Evolutionary conservation across 768 basidiomycete species (phyloP), one percentile per base, ranked within the genome.

Genomic region (Amanita rubescens): DNA sequence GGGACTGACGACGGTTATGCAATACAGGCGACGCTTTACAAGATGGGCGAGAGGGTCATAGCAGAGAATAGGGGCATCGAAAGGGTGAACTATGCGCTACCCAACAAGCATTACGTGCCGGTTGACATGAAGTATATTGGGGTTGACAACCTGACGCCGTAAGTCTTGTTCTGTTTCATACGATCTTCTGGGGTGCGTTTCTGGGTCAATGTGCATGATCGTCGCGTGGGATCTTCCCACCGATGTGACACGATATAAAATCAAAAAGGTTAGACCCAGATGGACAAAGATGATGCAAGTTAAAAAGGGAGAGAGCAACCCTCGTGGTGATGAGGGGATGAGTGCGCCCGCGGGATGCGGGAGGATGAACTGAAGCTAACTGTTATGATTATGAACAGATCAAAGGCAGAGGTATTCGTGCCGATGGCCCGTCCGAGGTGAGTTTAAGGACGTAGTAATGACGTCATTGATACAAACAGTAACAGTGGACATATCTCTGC

Each of bases 101-200:
- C 95, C 1, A 98, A 98, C 75, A 91, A 94, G 70, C 94, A 96
- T 64, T 97, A 95, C 67, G 80, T 96, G 59, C 88, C 90, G 0
- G 90, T 94, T 44, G 82, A 90, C 66, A 86, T 92, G 83, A 69
- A 68, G 50, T 90, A 89, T 56, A 69, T 87, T 41, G 81, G 80
- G 2, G 64, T 87, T 8, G 86, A 89, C 59, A 90, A 91, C 62
- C 58, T 77, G 35, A 81, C 80, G 2, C 82, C 84, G 84, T 86
- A 63, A 70, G 67, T 67, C 27, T 60, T 38, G 55, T 55, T 38
- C 47, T 32, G 17, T 42, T 39, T 48, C 48, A 32, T 56, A 41
- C 47, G 56, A 27, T 42, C 19, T 34, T 41, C 20, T 47, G 19
- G 32, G 24, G 39, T 41, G 30, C 38, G 8, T 42, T 47, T 22